phyloP scores from a whole-genome alignment of 257 asterid genomes.

The Mentha longifolia region DNA sequence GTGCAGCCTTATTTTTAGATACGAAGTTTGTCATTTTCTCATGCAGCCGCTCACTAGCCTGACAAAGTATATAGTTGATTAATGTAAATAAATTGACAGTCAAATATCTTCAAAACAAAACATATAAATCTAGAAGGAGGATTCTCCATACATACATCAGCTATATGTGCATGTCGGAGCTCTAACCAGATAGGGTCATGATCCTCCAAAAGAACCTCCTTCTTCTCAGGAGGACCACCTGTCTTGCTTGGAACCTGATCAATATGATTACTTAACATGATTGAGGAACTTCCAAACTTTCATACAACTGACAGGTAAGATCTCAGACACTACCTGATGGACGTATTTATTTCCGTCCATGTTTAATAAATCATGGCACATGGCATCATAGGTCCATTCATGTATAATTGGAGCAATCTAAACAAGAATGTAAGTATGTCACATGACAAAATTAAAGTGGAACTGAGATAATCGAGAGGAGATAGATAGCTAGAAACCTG shows the following conservation, averaged over 20 bases:
- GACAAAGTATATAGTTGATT: conserved; percentile 44
- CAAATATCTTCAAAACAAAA: conserved; percentile 20
- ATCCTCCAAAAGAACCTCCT: conserved; percentile 98
- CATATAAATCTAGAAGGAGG: conserved; percentile 21
- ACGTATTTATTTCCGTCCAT: conserved; percentile 98
- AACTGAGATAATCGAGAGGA: conserved; percentile 19
- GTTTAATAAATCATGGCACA: conserved; percentile 93
- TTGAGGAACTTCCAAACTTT: conserved; percentile 28
- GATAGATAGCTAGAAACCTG: conserved; percentile 59
- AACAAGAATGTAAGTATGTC: conserved; percentile 26
- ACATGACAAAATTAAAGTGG: conserved; percentile 3
- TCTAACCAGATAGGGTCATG: conserved; percentile 99
- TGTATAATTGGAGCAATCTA: conserved; percentile 98
- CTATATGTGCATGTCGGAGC: conserved; percentile 98
- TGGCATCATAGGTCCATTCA: conserved; percentile 99
- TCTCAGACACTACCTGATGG: conserved; percentile 70
- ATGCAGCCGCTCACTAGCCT: conserved; percentile 95
- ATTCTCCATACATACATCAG: conserved; percentile 72
- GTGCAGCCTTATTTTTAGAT: conserved; percentile 95
- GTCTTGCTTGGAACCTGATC: conserved; percentile 81
- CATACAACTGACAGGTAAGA: conserved; percentile 28
- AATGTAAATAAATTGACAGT: conserved; percentile 23
- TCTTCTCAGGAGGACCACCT: conserved; percentile 85
- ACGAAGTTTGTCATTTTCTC: conserved; percentile 97
- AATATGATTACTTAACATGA: conserved; percentile 30